Base-by-base conservation (phyloP, 805 yeast genomes). In the Ogataea ganodermae region DNA sequence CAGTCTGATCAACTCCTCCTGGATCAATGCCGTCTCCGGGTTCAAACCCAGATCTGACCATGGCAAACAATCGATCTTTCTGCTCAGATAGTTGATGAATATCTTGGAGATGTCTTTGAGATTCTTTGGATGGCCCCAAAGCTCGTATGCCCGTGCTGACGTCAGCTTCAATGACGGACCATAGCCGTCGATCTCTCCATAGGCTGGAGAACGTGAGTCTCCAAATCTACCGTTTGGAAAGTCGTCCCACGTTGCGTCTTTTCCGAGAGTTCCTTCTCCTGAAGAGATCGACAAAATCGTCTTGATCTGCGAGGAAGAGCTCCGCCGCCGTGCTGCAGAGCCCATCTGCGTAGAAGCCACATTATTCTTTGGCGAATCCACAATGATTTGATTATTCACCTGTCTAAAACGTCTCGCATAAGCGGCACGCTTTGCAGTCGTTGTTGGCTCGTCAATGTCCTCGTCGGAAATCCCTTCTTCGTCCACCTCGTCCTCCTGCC, bases 121-220 rank as follows among this genome's bases (percentile, higher is more conserved):
- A 12, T 73, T 72, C 26, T 72, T 77, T 4, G 97, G 96, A 44
- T 74, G 70, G 0, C 96, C 96, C 97, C 97, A 91, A 16, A 81
- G 72, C 45, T 79, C 80, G 42, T 76, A 71, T 1, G 95, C 95
- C 59, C 76, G 80, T 30, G 78, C 74, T 10, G 82, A 76, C 6
- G 84, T 78, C 4, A 89, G 83, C 61, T 91, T 91, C 59, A 94
- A 77, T 2, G 86, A 80, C 0, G 97, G 96, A 2, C 98, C 98
- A 65, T 92, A 94, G 24, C 98, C 98, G 65, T 91, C 97, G 58
- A 92, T 89, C 69, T 92, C 97, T 73, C 98, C 99, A 67, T 87
- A 92, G 1, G 98, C 98, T 16, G 97, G 97, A 27, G 96, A 89
- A 59, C 94, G 76, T 0, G 96, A 87, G 69, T 90, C 96, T 70